These are phyloP conservation scores for Lycium ferocissimum DNA, from an alignment of 257 asterid genomes.

Conservation along the genomic window DNA sequence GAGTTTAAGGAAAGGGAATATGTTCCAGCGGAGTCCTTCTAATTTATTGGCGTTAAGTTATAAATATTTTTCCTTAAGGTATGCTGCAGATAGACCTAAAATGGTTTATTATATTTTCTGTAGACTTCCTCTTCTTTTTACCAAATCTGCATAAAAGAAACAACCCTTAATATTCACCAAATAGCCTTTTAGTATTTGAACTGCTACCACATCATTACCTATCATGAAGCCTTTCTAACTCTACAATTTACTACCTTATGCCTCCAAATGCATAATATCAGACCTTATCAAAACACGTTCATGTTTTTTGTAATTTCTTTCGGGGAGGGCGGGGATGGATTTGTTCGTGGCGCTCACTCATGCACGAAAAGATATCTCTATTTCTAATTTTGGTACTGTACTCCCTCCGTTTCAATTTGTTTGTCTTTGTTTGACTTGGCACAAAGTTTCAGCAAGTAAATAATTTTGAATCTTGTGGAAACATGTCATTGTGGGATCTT, in stretches of 20 bases:
- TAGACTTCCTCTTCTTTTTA: background rate
- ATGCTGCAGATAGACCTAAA: background rate
- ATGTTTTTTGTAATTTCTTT: background rate
- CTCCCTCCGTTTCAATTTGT: background rate
- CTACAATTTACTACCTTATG: background rate
- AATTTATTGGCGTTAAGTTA: background rate
- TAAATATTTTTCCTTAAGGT: background rate
- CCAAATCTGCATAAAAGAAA: background rate
- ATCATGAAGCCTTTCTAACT: background rate
- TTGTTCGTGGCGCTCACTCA: background rate
- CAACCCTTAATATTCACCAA: background rate
- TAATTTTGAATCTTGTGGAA: too few species aligned
- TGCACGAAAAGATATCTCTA: background rate
- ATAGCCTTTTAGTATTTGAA: background rate
- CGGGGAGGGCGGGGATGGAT: background rate
- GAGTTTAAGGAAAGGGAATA: background rate
- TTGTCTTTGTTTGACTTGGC: too few species aligned
- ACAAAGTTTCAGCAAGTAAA: too few species aligned
- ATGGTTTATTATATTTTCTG: background rate
- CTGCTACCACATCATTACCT: background rate
- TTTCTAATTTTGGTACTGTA: background rate
- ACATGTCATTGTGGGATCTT: too few species aligned
- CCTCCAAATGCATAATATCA: background rate
- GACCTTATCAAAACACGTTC: background rate
- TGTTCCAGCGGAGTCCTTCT: background rate